These are phyloP conservation scores for Alternaria angustiovoidea DNA, from an alignment of 2,329 filamentous ascomycete species.

Conservation along the genomic window DNA sequence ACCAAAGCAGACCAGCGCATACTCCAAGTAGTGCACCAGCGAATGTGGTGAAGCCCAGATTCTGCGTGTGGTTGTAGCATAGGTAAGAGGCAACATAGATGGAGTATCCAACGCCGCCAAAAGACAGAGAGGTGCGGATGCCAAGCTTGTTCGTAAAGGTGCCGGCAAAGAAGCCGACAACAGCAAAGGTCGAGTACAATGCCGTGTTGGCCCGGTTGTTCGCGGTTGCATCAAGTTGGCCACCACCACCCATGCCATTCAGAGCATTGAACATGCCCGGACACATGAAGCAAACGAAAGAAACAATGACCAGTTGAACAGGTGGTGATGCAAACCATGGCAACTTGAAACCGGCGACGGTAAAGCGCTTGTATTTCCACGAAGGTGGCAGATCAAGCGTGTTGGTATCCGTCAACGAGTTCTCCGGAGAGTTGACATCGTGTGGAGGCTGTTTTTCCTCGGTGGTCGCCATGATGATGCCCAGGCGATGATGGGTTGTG, in stretches of 20 bases:
- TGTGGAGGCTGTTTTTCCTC: constrained; percentile 34
- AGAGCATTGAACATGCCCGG: constrained; percentile 64
- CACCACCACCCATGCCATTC: constrained; percentile 60
- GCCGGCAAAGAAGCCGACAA: constrained; percentile 70
- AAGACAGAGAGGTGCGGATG: constrained; percentile 70
- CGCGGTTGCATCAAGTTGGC: constrained; percentile 59
- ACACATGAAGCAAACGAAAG: constrained; percentile 63
- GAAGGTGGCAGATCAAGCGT: constrained; percentile 51
- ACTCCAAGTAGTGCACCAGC: constrained; percentile 78
- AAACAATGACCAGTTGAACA: constrained; percentile 59
- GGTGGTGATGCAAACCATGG: constrained; percentile 61
- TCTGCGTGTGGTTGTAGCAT: constrained; percentile 72
- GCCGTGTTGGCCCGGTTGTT: constrained; percentile 74
- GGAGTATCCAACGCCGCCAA: constrained; percentile 80
- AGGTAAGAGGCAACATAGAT: constrained; percentile 77
- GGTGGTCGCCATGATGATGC: constrained; percentile 37
- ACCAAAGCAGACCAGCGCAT: constrained; percentile 83
- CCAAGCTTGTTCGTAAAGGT: constrained; percentile 81
- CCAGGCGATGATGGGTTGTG: background rate
- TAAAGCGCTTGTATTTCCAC: constrained; percentile 59
- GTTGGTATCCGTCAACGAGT: constrained; percentile 43
- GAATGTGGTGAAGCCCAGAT: constrained; percentile 77
- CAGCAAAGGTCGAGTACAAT: constrained; percentile 75
- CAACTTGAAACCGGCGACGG: constrained; percentile 52
- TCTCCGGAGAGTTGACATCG: constrained; percentile 39